Conservation (phyloP, 1,284 basidiomycete genomes). For the Ganoderma sinense region DNA sequence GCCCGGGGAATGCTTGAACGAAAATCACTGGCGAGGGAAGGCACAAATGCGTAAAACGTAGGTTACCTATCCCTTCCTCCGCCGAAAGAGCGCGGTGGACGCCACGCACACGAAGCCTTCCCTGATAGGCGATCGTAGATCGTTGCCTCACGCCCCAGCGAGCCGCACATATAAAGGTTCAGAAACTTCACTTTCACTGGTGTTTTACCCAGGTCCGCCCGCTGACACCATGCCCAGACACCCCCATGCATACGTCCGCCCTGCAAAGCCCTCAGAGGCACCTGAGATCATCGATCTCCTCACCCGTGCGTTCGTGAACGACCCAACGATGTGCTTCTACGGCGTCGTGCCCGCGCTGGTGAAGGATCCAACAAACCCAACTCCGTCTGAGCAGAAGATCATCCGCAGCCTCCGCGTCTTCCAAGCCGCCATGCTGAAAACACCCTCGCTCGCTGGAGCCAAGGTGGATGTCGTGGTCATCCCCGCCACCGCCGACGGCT, state of each 20-base stretch:
- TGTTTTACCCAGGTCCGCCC: not conserved
- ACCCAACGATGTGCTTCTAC: constrained; percentile 3
- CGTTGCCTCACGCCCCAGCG: not conserved
- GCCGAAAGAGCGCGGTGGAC: too few species aligned
- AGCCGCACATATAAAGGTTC: not conserved
- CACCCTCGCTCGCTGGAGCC: not conserved
- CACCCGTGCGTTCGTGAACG: not conserved
- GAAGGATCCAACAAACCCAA: not conserved
- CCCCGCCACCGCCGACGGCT: not conserved
- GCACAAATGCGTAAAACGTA: too few species aligned
- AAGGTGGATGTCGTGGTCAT: constrained; percentile 3
- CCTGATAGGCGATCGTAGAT: too few species aligned
- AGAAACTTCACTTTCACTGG: not conserved
- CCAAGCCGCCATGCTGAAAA: not conserved
- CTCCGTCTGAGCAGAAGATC: not conserved
- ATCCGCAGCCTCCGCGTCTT: not conserved
- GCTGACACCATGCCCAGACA: constrained; percentile 1
- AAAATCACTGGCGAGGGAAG: too few species aligned
- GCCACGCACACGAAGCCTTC: too few species aligned
- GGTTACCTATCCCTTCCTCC: too few species aligned
- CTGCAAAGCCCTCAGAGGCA: not conserved
- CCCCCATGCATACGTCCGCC: constrained; percentile 2
- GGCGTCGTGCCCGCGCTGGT: not conserved
- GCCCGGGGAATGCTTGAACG: too few species aligned
- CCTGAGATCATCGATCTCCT: not conserved